Evolutionary conservation across 495 filamentous ascomycete genomes (phyloP), one percentile per base, ranked within the genome.

Genomic region (Talaromyces nanjingensis): DNA sequence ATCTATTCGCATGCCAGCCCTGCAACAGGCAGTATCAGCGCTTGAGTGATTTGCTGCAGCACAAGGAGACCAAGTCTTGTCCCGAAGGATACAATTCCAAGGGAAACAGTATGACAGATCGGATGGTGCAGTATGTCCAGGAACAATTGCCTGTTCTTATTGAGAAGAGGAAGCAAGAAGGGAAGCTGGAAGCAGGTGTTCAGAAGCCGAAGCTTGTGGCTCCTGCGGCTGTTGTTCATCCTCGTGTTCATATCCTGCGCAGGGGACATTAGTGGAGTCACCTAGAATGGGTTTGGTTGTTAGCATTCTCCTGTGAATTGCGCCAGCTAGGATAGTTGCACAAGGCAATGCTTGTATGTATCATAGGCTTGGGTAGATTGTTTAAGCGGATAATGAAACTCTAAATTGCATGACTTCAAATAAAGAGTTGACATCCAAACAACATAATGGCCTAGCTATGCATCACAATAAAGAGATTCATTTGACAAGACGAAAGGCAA

Each of bases 21-120:
- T 63, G 61, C 24, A 11, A 54, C 4, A 20, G 16, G 11, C 6
- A 55, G 18, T 63, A 55, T 29, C 14, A 39, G 14, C 61, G 61
- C 3, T 29, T 54, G 45, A 54, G 61, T 22, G 61, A 63, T 27
- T 4, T 63, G 8, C 31, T 63, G 16, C 61, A 63, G 47, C 61
- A 63, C 52, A 14, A 22, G 16, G 61, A 63, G 61, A 34, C 25
- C 6, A 20, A 16, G 24, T 22, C 8, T 8, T 63, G 61, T 37
- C 24, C 7, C 3, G 47, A 63, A n/a, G 61, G 61, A 11, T 63
- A 54, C 29, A 31, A 31, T n/a, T 1, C n/a, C 14, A 52, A 25
- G 54, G 49, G 11, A 6, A 53, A 31, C n/a, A 25, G 61, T 16
- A 24, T 54, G 22, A 34, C 52, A 2, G 47, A 47, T 18, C 33